Percentiles rank a stretch among this genome's conserved stretches.
phyloP scores from a whole-genome alignment of 306 rosid genomes.

The Prinsepia uniflora region DNA sequence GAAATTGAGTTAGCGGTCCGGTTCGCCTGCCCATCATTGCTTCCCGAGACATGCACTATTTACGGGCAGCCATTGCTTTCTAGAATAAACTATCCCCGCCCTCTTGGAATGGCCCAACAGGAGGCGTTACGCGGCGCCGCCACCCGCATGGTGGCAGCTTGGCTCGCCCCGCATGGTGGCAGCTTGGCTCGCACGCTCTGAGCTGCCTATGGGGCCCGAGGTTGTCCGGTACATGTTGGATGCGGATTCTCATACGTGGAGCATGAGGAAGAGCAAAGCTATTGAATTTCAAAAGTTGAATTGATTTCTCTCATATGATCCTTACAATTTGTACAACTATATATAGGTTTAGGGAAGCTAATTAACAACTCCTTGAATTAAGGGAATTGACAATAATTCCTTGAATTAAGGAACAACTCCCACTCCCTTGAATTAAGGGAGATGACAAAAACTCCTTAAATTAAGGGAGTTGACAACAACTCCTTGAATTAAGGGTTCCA shows the following conservation, averaged over 20 bases:
- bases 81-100: slow-evolving; percentile 82
- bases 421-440: too few relatives aligned
- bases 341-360: too few relatives aligned
- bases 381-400: too few relatives aligned
- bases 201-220: slow-evolving; percentile 79
- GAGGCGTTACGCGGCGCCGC: slow-evolving; percentile 84
- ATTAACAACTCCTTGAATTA: too few relatives aligned
- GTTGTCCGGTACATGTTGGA: slow-evolving; percentile 92
- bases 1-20: slow-evolving; percentile 84
- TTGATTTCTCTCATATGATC: too few relatives aligned
- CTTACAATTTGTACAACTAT: too few relatives aligned
- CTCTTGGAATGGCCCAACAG: slow-evolving; percentile 77
- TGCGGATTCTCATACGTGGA: slow-evolving; percentile 88
- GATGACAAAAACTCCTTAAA: too few relatives aligned
- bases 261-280: slow-evolving; percentile 90
- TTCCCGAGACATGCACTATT: slow-evolving; percentile 68
- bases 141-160: slow-evolving; percentile 70
- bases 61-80: slow-evolving; percentile 87
- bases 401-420: too few relatives aligned
- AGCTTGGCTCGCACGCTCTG: slow-evolving; percentile 67
- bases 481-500: too few relatives aligned
- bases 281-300: too few relatives aligned
- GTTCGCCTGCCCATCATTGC: slow-evolving; percentile 62
- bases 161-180: too few relatives aligned
- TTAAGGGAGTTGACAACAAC: too few relatives aligned